Conservation (phyloP, 2,329 filamentous ascomycete genomes). For the Arthrobotrys entomopaga region DNA sequence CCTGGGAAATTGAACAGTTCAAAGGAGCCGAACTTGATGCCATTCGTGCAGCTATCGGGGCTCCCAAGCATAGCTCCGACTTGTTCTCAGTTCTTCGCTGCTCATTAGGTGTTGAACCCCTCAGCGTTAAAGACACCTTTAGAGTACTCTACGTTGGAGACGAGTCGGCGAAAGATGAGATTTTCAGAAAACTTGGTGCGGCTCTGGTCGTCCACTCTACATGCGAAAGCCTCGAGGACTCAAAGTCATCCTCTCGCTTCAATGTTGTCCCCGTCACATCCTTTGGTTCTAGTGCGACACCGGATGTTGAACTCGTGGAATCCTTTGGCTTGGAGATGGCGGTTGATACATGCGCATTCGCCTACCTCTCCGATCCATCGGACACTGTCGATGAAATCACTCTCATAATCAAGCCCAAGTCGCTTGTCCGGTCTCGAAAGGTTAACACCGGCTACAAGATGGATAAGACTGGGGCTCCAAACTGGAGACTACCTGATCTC, state of each 20-base stretch:
- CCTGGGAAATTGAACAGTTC: slow-evolving; percentile 36
- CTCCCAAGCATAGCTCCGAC: slow-evolving; percentile 13
- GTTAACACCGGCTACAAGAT: slow-evolving; percentile 60
- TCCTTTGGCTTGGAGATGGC: slow-evolving; percentile 67
- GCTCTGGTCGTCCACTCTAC: slow-evolving; percentile 61
- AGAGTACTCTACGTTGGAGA: slow-evolving; percentile 67
- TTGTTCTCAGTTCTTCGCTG: slow-evolving; percentile 48
- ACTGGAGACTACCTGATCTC: slow-evolving; percentile 66
- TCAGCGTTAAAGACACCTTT: slow-evolving; percentile 65
- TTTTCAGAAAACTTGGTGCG: slow-evolving; percentile 63
- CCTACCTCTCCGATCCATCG: slow-evolving; percentile 55
- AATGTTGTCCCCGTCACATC: slow-evolving; percentile 67
- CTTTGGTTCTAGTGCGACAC: slow-evolving; percentile 64
- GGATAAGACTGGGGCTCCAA: slow-evolving; percentile 61
- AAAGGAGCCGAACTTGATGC: slow-evolving; percentile 28
- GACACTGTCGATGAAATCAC: slow-evolving; percentile 10
- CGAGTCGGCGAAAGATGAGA: slow-evolving; percentile 59
- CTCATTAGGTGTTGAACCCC: slow-evolving; percentile 64
- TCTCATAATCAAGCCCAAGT: slow-evolving; percentile 47
- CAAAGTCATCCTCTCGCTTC: slow-evolving; percentile 64
- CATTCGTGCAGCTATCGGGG: slow-evolving; percentile 9
- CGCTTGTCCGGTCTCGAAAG: slow-evolving; percentile 39
- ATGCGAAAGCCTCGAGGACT: slow-evolving; percentile 57
- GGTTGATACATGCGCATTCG: slow-evolving; percentile 65
- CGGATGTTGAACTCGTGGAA: slow-evolving; percentile 68